A percentile compares a stretch with the other conserved stretches of the same genome.
phyloP scores from a whole-genome alignment of 306 rosid genomes.

The Begonia fuchsioides region DNA sequence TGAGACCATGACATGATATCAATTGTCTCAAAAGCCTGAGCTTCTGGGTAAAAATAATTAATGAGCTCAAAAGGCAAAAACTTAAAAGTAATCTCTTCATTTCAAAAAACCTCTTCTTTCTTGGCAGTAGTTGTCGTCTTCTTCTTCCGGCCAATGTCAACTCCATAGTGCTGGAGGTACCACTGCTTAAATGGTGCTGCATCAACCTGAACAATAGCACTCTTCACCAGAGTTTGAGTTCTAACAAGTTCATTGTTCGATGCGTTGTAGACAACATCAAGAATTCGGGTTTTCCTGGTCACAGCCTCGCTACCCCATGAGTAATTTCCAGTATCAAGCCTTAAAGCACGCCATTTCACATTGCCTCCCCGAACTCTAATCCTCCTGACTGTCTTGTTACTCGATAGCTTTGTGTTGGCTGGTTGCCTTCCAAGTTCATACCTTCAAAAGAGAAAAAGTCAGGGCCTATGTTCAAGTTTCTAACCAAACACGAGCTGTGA shows the following conservation, averaged over 20 bases:
- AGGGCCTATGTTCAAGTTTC: background rate
- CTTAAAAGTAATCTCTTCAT: no score
- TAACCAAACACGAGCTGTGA: background rate
- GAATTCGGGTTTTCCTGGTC: constrained; percentile 35
- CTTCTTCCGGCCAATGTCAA: constrained; percentile 41
- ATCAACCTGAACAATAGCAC: constrained; percentile 51
- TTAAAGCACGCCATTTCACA: constrained; percentile 46
- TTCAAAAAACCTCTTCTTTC: constrained; percentile 3
- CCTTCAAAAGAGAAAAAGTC: background rate
- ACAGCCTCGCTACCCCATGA: constrained; percentile 49
- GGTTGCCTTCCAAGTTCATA: constrained; percentile 45
- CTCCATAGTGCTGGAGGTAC: constrained; percentile 52
- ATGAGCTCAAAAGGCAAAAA: no score
- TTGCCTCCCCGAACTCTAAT: constrained; percentile 44
- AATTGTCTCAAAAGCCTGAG: no score
- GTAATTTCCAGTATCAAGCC: constrained; percentile 43
- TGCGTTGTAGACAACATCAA: constrained; percentile 10
- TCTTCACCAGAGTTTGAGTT: constrained; percentile 38
- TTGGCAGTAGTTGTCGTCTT: constrained; percentile 14
- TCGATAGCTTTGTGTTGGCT: constrained; percentile 36
- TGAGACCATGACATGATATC: no score
- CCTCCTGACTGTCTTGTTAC: constrained; percentile 42
- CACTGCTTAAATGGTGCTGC: constrained; percentile 51
- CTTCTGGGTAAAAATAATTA: no score
- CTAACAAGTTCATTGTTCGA: constrained; percentile 49